Percentiles rank a stretch among this genome's conserved stretches.
These are phyloP conservation scores for Jaapia argillacea DNA, from an alignment of 768 basidiomycete species.

Conservation along the genomic window DNA sequence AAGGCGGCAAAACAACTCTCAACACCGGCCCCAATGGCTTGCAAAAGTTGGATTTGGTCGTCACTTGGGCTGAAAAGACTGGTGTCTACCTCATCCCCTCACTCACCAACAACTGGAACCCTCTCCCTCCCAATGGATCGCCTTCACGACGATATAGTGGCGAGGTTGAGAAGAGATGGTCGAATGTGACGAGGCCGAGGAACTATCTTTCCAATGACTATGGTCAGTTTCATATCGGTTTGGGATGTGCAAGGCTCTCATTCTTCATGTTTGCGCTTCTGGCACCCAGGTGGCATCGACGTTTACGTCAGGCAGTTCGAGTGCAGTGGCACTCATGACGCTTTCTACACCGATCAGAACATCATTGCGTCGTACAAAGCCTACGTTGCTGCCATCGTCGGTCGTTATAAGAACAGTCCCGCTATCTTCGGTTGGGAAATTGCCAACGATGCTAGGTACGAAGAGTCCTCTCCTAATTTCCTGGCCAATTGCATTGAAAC, in stretches of 20 bases:
- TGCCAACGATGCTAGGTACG: conserved; percentile 63
- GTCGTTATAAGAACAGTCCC: conserved; percentile 43
- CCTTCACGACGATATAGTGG: conserved; percentile 13
- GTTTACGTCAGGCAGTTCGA: neutral
- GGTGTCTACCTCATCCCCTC: conserved; percentile 33
- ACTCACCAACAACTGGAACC: neutral
- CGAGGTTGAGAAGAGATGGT: conserved; percentile 12
- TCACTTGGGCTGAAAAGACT: conserved; percentile 42
- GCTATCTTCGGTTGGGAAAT: conserved; percentile 51
- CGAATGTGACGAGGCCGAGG: conserved; percentile 33
- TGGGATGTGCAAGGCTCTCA: neutral
- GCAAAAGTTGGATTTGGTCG: conserved; percentile 47
- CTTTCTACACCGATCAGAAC: conserved; percentile 21
- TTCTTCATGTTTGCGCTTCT: neutral
- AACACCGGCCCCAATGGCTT: conserved; percentile 52
- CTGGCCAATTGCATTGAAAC: conserved; percentile 1
- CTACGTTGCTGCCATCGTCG: conserved; percentile 42
- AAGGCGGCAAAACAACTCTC: conserved; percentile 39
- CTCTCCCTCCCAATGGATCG: neutral
- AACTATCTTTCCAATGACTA: conserved; percentile 55
- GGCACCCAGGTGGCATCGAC: neutral
- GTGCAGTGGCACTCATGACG: neutral
- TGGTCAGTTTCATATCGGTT: conserved; percentile 24
- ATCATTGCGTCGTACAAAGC: conserved; percentile 44
- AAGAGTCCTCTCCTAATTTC: neutral